phyloP scores from a whole-genome alignment of 164 flowering plant genomes.

The Macadamia tetraphylla region DNA sequence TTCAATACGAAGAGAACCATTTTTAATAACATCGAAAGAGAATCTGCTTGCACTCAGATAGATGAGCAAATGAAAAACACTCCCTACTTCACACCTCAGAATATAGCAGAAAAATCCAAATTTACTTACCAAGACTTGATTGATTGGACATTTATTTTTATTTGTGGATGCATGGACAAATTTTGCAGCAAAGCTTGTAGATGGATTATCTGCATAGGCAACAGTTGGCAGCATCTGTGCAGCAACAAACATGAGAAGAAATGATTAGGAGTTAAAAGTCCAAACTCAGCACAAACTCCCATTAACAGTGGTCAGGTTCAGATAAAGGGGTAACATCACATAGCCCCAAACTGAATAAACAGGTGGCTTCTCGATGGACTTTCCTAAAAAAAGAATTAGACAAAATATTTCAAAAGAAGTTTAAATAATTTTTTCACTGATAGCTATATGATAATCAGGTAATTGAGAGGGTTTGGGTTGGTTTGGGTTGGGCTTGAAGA shows the following conservation, averaged over 20 bases:
- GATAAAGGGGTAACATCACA: too few species aligned
- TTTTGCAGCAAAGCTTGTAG: conserved; percentile 93
- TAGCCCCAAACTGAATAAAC: too few species aligned
- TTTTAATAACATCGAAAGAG: background rate
- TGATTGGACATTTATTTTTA: conserved; percentile 90
- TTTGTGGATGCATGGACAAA: conserved; percentile 96
- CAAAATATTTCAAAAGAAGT: too few species aligned
- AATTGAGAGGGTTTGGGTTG: too few species aligned
- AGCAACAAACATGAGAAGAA: conserved; percentile 13
- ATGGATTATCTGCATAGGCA: conserved; percentile 90
- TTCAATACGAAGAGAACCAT: background rate
- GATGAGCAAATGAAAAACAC: background rate
- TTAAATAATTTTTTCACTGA: too few species aligned
- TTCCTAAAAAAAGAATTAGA: too few species aligned
- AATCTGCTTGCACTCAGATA: background rate
- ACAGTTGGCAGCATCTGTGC: conserved; percentile 85
- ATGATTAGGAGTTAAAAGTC: background rate
- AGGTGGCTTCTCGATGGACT: too few species aligned
- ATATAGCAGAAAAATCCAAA: background rate
- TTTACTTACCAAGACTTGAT: conserved; percentile 82
- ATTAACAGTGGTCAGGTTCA: too few species aligned
- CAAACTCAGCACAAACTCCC: background rate
- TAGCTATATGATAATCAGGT: too few species aligned
- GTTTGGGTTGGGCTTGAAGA: background rate
- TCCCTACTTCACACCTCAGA: background rate